These are phyloP conservation scores for Leccinum griseonigrum DNA, from an alignment of 1,284 basidiomycete species.

Conservation along the genomic window DNA sequence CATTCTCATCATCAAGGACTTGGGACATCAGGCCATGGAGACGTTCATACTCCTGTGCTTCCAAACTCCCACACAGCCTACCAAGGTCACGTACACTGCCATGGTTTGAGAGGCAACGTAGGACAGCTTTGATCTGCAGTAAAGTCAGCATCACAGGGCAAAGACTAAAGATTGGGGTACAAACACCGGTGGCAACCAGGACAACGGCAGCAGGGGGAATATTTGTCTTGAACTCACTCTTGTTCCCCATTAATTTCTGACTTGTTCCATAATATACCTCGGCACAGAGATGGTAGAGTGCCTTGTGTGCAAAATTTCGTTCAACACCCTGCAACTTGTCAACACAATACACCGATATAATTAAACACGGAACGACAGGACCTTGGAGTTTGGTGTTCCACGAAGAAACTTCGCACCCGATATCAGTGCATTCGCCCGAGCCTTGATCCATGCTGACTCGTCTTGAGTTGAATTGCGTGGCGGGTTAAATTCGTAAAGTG, in stretches of 20 bases:
- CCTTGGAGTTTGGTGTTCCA: no score
- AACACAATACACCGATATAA: not conserved
- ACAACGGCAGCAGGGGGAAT: not conserved
- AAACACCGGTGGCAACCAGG: not conserved
- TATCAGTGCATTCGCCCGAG: not conserved
- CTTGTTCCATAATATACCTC: not conserved
- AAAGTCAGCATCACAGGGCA: no score
- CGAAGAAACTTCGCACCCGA: not conserved
- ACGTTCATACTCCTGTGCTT: no score
- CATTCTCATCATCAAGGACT: no score
- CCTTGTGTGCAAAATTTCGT: not conserved
- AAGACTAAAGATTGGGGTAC: not conserved
- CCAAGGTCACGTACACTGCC: no score
- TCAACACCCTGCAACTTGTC: not conserved
- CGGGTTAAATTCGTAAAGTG: not conserved
- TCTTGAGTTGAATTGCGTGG: not conserved
- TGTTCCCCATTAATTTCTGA: not conserved
- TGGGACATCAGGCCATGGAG: no score
- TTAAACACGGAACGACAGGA: no score
- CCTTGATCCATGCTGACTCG: not conserved
- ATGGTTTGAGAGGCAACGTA: no score
- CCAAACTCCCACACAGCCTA: no score
- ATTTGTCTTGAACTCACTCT: not conserved
- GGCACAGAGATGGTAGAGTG: not conserved
- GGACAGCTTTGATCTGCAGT: no score